phyloP scores from a whole-genome alignment of 345 rosid species.

The Murraya koenigii region DNA sequence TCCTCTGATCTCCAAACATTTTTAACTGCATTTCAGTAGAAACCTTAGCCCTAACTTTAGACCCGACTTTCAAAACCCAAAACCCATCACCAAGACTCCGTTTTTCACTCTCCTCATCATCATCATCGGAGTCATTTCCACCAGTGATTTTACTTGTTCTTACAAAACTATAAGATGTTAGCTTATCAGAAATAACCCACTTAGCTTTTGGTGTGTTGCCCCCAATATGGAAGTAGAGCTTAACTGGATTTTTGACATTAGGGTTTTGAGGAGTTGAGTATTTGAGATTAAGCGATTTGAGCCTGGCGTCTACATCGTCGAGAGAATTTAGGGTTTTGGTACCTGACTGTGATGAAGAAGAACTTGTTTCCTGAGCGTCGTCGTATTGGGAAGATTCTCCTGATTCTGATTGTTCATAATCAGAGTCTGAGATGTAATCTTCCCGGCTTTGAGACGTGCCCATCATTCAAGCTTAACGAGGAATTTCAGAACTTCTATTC shows the following conservation, averaged over 20 bases:
- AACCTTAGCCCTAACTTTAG: slow-evolving; percentile 65
- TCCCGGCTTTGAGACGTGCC: slow-evolving; percentile 74
- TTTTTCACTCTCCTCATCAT: slow-evolving; percentile 42
- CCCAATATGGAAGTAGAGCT: slow-evolving; percentile 79
- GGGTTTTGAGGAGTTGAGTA: slow-evolving; percentile 30
- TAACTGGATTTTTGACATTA: slow-evolving; percentile 51
- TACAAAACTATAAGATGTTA: slow-evolving; percentile 51
- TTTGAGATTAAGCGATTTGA: slow-evolving; percentile 61
- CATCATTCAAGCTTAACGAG: slow-evolving; percentile 25
- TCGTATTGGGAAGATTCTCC: slow-evolving; percentile 30
- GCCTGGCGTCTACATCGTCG: slow-evolving; percentile 56
- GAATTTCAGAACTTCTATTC: not conserved
- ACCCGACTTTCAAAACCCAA: slow-evolving; percentile 69
- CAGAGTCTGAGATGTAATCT: slow-evolving; percentile 53
- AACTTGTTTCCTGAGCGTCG: slow-evolving; percentile 31
- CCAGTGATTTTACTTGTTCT: slow-evolving; percentile 29
- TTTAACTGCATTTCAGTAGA: slow-evolving; percentile 79
- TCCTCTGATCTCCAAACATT: slow-evolving; percentile 79
- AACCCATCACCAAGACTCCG: slow-evolving; percentile 32
- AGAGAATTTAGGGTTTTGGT: slow-evolving; percentile 23
- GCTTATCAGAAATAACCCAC: slow-evolving; percentile 67
- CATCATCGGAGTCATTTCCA: slow-evolving; percentile 30
- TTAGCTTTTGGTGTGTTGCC: slow-evolving; percentile 85
- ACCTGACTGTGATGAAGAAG: slow-evolving; percentile 28
- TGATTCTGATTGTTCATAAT: slow-evolving; percentile 30